Evolutionary conservation across 345 rosid species (phyloP).

Genomic region (Arabis alpina): DNA sequence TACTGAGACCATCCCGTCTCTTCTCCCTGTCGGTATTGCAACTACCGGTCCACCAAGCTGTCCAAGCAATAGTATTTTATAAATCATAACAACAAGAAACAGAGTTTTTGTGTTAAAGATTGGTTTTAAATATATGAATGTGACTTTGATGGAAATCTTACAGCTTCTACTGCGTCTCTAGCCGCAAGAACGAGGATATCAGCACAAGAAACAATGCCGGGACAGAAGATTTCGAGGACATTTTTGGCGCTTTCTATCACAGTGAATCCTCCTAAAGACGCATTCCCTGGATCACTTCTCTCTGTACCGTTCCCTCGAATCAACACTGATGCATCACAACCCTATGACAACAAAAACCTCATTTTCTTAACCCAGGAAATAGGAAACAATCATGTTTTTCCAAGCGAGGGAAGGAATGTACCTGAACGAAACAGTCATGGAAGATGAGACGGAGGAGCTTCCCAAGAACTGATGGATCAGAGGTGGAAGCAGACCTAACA

Average conservation of each 20-base stretch:
- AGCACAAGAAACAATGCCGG: constrained; percentile 70
- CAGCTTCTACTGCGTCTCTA: constrained; percentile 75
- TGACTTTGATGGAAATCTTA: constrained; percentile 32
- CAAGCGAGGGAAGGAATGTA: constrained; percentile 19
- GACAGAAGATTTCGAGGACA: constrained; percentile 72
- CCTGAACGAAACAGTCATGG: constrained; percentile 93
- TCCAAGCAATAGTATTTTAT: constrained; percentile 8
- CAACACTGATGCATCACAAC: constrained; percentile 90
- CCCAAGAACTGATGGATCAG: constrained; percentile 78
- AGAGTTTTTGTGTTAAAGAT: neutral
- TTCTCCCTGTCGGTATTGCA: constrained; percentile 69
- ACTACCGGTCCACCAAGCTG: constrained; percentile 73
- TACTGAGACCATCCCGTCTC: constrained; percentile 64
- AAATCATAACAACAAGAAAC: constrained; percentile 25
- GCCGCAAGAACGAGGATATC: constrained; percentile 77
- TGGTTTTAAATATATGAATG: neutral
- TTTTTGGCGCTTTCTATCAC: constrained; percentile 72
- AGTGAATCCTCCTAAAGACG: constrained; percentile 73
- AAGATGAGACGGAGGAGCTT: constrained; percentile 87
- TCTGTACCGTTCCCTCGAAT: constrained; percentile 84
- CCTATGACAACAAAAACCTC: constrained; percentile 46
- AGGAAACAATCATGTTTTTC: neutral
- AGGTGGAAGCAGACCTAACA: constrained; percentile 66
- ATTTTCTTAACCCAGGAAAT: neutral
- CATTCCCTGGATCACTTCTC: constrained; percentile 75